phyloP scores from a whole-genome alignment of 306 rosid genomes.

The Prunus salicina region DNA sequence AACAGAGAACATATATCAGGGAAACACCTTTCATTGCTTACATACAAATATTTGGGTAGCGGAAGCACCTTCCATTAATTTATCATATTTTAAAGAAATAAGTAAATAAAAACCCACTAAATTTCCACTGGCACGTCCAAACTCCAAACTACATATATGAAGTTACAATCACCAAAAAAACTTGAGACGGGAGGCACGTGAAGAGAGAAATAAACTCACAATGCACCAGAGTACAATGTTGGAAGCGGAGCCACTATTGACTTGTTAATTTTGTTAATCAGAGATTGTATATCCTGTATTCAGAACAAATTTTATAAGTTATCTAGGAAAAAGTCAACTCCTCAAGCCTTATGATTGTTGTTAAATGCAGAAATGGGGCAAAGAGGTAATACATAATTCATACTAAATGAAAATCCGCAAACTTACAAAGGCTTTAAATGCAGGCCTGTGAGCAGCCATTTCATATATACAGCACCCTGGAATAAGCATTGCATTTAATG shows the following conservation, averaged over 20 bases:
- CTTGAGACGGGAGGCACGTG: neutral
- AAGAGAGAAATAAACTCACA: slow-evolving; percentile 50
- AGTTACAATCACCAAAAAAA: neutral
- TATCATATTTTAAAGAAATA: too few relatives aligned
- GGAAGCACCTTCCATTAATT: neutral
- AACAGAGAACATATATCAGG: slow-evolving; percentile 27
- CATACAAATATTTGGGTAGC: neutral
- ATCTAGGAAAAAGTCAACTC: neutral
- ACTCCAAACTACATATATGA: neutral
- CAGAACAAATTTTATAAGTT: neutral
- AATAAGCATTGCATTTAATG: slow-evolving; percentile 19
- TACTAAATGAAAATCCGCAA: slow-evolving; percentile 5
- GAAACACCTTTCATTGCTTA: neutral
- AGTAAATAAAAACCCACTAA: neutral
- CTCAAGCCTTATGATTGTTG: neutral
- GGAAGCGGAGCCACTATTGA: slow-evolving; percentile 96
- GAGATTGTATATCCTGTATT: slow-evolving; percentile 88
- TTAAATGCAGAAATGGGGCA: neutral
- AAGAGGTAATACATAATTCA: neutral
- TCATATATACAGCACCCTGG: slow-evolving; percentile 97
- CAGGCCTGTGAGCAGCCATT: slow-evolving; percentile 86
- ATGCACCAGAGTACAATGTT: slow-evolving; percentile 81
- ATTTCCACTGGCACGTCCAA: neutral
- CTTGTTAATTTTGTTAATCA: slow-evolving; percentile 89
- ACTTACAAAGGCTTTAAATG: slow-evolving; percentile 99